Percentiles rank a stretch among this genome's conserved stretches.
Conservation (phyloP, 2,329 filamentous ascomycete species). For the Pseudocercospora fijiensis region DNA sequence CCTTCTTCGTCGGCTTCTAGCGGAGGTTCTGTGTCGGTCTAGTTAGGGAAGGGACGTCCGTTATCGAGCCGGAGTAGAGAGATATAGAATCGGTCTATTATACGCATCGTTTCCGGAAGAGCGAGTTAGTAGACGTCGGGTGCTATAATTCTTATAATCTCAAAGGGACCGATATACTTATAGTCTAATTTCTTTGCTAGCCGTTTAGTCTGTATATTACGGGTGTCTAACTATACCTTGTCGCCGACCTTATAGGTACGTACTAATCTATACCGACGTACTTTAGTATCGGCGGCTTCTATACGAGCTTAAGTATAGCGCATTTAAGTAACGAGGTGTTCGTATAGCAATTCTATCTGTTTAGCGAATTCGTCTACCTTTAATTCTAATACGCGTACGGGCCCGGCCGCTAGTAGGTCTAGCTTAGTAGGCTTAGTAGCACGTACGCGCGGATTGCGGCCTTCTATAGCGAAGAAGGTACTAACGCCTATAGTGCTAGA, state of each 20-base stretch:
- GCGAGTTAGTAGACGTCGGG: neutral
- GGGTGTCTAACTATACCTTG: neutral
- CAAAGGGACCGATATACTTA: neutral
- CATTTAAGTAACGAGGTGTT: neutral
- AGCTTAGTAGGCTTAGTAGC: neutral
- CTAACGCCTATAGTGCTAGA: neutral
- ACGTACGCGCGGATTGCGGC: neutral
- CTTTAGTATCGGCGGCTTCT: neutral
- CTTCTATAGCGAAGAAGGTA: neutral
- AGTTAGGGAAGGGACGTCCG: neutral
- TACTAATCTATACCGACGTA: neutral
- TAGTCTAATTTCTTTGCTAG: neutral
- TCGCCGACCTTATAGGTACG: neutral
- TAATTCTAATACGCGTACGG: neutral
- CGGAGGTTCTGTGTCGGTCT: neutral
- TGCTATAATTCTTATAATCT: neutral
- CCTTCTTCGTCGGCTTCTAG: neutral
- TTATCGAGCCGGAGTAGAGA: neutral
- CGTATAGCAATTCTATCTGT: neutral
- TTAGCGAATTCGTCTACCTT: neutral
- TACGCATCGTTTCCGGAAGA: neutral
- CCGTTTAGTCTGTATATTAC: neutral
- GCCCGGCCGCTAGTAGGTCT: neutral
- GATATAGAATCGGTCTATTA: neutral
- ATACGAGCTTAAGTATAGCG: neutral